These are phyloP conservation scores for Porogramme epimiltina DNA, from an alignment of 1,284 basidiomycete species.

Conservation along the genomic window DNA sequence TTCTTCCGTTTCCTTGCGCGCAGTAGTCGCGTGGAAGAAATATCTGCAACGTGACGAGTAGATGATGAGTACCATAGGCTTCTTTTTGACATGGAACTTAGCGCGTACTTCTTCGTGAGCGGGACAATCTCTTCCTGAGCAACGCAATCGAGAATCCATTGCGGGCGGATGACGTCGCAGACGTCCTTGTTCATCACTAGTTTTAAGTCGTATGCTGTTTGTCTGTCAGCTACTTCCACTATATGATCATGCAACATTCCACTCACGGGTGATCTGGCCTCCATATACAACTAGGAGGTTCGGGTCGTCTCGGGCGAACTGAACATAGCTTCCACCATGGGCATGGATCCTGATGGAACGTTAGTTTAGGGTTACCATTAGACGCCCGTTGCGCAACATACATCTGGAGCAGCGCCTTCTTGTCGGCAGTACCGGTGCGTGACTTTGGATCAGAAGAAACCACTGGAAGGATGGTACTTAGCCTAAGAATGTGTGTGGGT, in stretches of 20 bases:
- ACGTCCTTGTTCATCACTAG: constrained; percentile 62
- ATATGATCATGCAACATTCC: background rate
- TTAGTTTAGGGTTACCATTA: background rate
- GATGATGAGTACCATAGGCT: background rate
- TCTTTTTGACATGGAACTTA: no score
- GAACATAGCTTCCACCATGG: constrained; percentile 76
- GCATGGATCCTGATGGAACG: constrained; percentile 59
- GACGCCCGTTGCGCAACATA: constrained; percentile 33
- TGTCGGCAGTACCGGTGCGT: constrained; percentile 67
- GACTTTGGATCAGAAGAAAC: constrained; percentile 79
- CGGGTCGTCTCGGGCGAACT: constrained; percentile 55
- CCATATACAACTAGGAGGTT: constrained; percentile 65
- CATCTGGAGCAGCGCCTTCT: constrained; percentile 64
- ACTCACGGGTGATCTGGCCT: constrained; percentile 61
- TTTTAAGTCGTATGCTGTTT: constrained; percentile 66
- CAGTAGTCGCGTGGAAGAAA: constrained; percentile 69
- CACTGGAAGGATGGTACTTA: constrained; percentile 45
- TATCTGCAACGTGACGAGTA: constrained; percentile 46
- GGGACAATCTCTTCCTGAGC: constrained; percentile 55
- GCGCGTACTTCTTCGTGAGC: constrained; percentile 63
- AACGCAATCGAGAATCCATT: constrained; percentile 84
- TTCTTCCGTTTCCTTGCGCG: constrained; percentile 33
- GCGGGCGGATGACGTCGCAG: constrained; percentile 74
- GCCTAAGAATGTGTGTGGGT: background rate
- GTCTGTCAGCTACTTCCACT: background rate